Evolutionary conservation across 2,329 filamentous ascomycete genomes (phyloP).

Genomic region (Penicillium psychrosexuale): DNA sequence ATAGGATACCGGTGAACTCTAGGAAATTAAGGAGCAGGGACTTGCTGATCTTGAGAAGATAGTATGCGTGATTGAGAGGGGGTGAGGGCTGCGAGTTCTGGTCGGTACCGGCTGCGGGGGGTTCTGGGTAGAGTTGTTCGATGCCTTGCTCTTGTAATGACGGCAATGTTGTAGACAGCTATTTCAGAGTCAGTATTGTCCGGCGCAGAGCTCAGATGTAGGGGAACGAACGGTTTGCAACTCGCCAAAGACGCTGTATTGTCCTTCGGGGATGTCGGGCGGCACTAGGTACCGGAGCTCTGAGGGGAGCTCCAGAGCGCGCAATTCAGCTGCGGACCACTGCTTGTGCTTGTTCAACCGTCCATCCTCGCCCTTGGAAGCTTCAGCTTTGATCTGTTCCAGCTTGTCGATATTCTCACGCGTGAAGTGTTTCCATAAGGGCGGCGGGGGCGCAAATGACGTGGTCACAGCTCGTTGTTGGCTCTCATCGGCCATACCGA

Average conservation of each 20-base stretch:
- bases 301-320: constrained; percentile 55
- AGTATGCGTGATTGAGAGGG: constrained; percentile 52
- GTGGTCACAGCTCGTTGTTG: constrained; percentile 52
- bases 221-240: constrained; percentile 53
- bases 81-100: constrained; percentile 34
- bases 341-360: constrained; percentile 28
- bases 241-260: constrained; percentile 72
- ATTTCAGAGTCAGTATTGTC: constrained; percentile 6
- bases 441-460: constrained; percentile 80
- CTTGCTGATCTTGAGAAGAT: constrained; percentile 76
- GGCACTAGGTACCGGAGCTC: constrained; percentile 78
- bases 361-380: constrained; percentile 29
- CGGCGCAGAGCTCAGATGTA: background rate
- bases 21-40: constrained; percentile 85
- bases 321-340: constrained; percentile 36
- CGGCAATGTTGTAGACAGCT: constrained; percentile 59
- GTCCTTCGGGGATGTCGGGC: constrained; percentile 69
- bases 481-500: constrained; percentile 59
- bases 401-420: constrained; percentile 65
- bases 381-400: constrained; percentile 47
- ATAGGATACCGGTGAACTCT: constrained; percentile 71
- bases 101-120: constrained; percentile 53
- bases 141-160: constrained; percentile 69
- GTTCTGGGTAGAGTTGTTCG: constrained; percentile 62
- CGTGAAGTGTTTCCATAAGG: constrained; percentile 88